Evolutionary conservation across 2,329 filamentous ascomycete species (phyloP).

Genomic region (Teratosphaeria pseudoeucalypti): DNA sequence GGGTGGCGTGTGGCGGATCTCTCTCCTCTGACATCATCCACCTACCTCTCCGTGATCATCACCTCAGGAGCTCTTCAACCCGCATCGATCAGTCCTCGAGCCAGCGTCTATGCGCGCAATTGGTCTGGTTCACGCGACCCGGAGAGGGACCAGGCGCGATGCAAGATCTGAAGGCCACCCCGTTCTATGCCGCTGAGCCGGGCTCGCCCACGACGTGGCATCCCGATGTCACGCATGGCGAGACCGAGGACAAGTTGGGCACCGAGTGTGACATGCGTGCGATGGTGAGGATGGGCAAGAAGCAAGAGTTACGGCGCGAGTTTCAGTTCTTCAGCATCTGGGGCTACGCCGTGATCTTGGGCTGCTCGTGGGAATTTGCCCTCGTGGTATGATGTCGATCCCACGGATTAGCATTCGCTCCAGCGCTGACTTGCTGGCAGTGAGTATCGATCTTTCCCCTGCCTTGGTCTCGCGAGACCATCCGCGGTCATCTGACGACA

Average conservation of each 20-base stretch:
- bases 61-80: neutral
- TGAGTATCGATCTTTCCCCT: neutral
- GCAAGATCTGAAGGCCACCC: neutral
- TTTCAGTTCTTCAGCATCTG: conserved; percentile 6
- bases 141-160: neutral
- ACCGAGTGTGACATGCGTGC: conserved; percentile 1
- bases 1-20: neutral
- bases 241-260: conserved; percentile 1
- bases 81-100: neutral
- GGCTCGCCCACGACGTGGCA: neutral
- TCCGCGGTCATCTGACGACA: neutral
- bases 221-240: neutral
- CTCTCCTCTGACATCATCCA: neutral
- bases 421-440: neutral
- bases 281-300: conserved; percentile 7
- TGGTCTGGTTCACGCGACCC: neutral
- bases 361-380: conserved; percentile 4
- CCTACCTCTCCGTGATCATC: neutral
- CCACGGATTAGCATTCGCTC: neutral
- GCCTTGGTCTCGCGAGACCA: neutral
- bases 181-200: neutral
- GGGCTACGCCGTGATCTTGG: conserved; percentile 6
- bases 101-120: neutral
- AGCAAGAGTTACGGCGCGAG: conserved; percentile 4
- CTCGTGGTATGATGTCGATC: neutral